Evolutionary conservation across 2,329 filamentous ascomycete species (phyloP), one percentile per base, ranked within the genome.

Genomic region (Sporothrix inflata): DNA sequence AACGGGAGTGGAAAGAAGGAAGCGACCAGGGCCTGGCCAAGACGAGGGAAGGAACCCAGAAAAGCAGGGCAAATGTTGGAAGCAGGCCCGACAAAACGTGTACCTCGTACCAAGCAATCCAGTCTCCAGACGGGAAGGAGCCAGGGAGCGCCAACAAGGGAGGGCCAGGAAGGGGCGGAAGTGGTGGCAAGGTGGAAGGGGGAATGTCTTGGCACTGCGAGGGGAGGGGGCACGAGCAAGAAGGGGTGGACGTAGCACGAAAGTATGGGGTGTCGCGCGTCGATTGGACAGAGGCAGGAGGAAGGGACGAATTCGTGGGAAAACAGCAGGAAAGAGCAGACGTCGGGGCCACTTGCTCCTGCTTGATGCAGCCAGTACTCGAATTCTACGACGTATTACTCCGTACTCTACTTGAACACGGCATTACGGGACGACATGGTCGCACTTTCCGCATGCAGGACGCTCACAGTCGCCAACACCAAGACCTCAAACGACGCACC

Each of bases 41-140:
- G 27, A 49, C 21, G 24, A 66, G 24, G 40, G 63, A 19, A 47
- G 63, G 42, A 66, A 11, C 42, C 42, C 63, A 47, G 45, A 34
- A 66, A 66, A 66, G 24, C 42, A 66, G 63, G 63, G 45, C 7
- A 49, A 66, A 47, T 49, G 42, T 66, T 66, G 63, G 63, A 66
- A 66, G 21, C 16, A 30, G 16, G 1, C 42, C 42, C 63, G 61
- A 21, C 61, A 27, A 66, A 65, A 12, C 30, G 40, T 49, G 63
- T 66, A 66, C 24, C 12, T 21, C 19, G 30, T 40, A 61, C 34
- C 34, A 49, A 30, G 42, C 38, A 65, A 45, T 49, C 7, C 40
- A 30, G 16, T 30, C n/a, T 42, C 12, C 60, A 45, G n/a, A 65
- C 60, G 60, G 63, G 42, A 66, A 66, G 24, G 42, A 66, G n/a